Evolutionary conservation across 768 basidiomycete species (phyloP).

Genomic region (Paxillus involutus): DNA sequence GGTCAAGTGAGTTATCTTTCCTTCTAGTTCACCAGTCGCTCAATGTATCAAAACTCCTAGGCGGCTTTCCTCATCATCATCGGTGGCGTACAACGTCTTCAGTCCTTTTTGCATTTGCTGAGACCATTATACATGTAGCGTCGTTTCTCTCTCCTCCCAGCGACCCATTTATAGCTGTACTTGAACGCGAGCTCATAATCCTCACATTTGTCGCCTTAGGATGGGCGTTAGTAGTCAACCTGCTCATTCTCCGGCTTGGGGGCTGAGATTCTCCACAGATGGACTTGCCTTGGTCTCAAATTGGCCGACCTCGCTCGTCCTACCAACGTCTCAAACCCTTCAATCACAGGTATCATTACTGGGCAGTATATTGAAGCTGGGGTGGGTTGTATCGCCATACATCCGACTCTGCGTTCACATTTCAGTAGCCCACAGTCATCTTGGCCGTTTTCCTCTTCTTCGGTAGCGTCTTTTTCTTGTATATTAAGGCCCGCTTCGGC

Average conservation of each 20-base stretch:
- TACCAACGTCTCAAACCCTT: slow-evolving; percentile 38
- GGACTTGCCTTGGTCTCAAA: slow-evolving; percentile 65
- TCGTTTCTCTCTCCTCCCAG: slow-evolving; percentile 65
- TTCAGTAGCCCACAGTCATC: slow-evolving; percentile 53
- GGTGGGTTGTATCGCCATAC: slow-evolving; percentile 23
- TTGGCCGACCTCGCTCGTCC: slow-evolving; percentile 57
- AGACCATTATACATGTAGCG: slow-evolving; percentile 35
- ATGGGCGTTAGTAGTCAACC: slow-evolving; percentile 57
- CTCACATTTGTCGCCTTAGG: slow-evolving; percentile 45
- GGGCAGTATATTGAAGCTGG: slow-evolving; percentile 58
- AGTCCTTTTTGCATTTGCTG: background rate
- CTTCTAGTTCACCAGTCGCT: background rate
- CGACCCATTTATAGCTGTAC: slow-evolving; percentile 65
- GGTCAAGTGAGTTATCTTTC: slow-evolving; percentile 47
- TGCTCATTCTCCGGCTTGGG: background rate
- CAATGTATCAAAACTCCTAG: slow-evolving; percentile 32
- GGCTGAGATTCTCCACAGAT: slow-evolving; percentile 38
- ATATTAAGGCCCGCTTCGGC: slow-evolving; percentile 56
- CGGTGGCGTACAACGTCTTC: slow-evolving; percentile 34
- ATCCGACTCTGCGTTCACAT: background rate
- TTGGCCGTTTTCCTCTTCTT: slow-evolving; percentile 62
- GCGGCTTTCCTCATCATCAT: slow-evolving; percentile 66
- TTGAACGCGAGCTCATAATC: slow-evolving; percentile 64
- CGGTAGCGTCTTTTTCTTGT: slow-evolving; percentile 57
- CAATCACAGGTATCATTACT: slow-evolving; percentile 38